Evolutionary conservation across 1,284 basidiomycete genomes (phyloP), one percentile per base, ranked within the genome.

Genomic region (Coniophora puteana): DNA sequence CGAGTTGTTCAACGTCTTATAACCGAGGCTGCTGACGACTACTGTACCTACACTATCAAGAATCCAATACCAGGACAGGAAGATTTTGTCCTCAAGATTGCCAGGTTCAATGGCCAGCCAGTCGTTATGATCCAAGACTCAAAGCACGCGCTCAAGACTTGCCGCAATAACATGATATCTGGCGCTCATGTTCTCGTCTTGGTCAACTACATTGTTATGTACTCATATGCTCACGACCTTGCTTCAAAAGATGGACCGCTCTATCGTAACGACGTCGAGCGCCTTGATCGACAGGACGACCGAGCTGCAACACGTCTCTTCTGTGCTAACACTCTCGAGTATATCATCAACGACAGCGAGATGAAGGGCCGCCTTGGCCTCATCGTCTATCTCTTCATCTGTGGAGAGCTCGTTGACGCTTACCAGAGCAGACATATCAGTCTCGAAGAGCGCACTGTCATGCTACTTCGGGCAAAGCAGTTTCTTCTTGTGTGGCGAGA

Each of bases 231-330:
- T 17, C 44, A 36, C 7, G 16, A 26, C n/a, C 27, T 54, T 20
- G 44, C 46, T 2, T 40, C 40, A 12, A 21, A 47, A 14, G 14
- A 18, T 22, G 30, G 24, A 8, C 61, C 62, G 4, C 39, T 66
- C 0, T 63, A 51, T 42, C 32, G 28, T 1, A 51, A 55, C 1
- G 59, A 68, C 49, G 57, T 69, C 3, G 52, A 57, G 5, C 51
- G 55, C n/a, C 17, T 58, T 1, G 63, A 68, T 46, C 43, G 52
- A 6, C 65, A 68, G 42, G 66, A 68, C 52, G 65, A 69, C 41
- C 45, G 51, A 36, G 67, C 65, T 0, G 66, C 66, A 5, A 44
- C 59, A 4, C 52, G 61, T 1, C 35, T 65, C 0, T 67, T 68
- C 44, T 63, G 62, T 11, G 57, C 57, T 0, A 44, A 43, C 3